Percentiles rank a stretch among this genome's conserved stretches.
Evolutionary conservation across 1,284 basidiomycete genomes (phyloP).

Genomic region (Ceratobasidium theobromae): DNA sequence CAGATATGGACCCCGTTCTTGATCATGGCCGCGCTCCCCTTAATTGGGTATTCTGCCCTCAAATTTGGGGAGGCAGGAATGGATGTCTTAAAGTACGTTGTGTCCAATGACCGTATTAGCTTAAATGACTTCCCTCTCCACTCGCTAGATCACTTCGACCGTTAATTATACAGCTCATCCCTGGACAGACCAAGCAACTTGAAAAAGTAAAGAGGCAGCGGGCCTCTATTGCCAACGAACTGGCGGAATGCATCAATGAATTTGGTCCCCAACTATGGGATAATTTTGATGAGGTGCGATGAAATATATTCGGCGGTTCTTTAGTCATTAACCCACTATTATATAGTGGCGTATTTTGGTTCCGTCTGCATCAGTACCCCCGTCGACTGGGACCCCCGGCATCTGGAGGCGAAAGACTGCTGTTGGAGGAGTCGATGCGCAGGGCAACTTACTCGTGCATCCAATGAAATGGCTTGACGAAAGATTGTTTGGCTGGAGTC

Average conservation of each 20-base stretch:
- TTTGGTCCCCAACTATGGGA: conserved; percentile 84
- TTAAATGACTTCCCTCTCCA: conserved; percentile 45
- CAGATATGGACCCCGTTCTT: conserved; percentile 79
- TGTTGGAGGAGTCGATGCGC: conserved; percentile 73
- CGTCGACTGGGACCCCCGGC: conserved; percentile 64
- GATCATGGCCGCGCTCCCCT: conserved; percentile 75
- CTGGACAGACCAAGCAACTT: conserved; percentile 87
- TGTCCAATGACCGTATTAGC: conserved; percentile 47
- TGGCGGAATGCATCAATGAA: conserved; percentile 86
- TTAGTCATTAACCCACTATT: conserved; percentile 33
- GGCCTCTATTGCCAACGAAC: conserved; percentile 78
- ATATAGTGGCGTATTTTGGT: conserved; percentile 76
- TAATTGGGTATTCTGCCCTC: conserved; percentile 91
- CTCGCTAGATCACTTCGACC: conserved; percentile 80
- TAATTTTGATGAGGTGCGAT: conserved; percentile 78
- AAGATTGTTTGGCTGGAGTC: conserved; percentile 88
- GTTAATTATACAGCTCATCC: conserved; percentile 85
- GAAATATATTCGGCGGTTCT: conserved; percentile 2
- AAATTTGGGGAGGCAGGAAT: conserved; percentile 99
- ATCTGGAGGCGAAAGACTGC: conserved; percentile 74
- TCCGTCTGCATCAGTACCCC: conserved; percentile 79
- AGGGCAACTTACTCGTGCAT: conserved; percentile 74
- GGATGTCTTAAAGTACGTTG: conserved; percentile 89
- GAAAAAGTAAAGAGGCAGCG: conserved; percentile 80
- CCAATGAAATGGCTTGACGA: conserved; percentile 91